A percentile compares a stretch with the other conserved stretches of the same genome.
Conservation (phyloP, 2,329 filamentous ascomycete species). For the Pochonia chlamydosporia region DNA sequence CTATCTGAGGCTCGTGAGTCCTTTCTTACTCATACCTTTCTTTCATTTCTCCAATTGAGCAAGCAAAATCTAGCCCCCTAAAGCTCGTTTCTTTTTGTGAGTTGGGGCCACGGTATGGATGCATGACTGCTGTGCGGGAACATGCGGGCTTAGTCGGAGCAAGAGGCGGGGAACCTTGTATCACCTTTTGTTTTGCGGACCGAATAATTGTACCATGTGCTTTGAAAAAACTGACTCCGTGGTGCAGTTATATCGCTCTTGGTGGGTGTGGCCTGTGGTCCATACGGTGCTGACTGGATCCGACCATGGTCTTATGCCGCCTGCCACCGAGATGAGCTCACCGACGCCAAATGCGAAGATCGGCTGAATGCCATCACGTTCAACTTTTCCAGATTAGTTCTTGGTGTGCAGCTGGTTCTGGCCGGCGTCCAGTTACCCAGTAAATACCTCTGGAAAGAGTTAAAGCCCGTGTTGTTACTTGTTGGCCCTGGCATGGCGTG, state of each 20-base stretch:
- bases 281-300: constrained; percentile 69
- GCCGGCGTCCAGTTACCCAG: constrained; percentile 84
- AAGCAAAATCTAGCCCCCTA: too few relatives aligned
- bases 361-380: constrained; percentile 70
- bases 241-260: constrained; percentile 68
- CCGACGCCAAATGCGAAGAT: constrained; percentile 27
- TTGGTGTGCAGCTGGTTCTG: constrained; percentile 84
- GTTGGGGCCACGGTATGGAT: too few relatives aligned
- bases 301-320: constrained; percentile 68
- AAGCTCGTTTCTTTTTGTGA: too few relatives aligned
- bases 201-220: too few relatives aligned
- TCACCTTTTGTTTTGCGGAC: too few relatives aligned
- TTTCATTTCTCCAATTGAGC: too few relatives aligned
- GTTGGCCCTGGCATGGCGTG: constrained; percentile 77
- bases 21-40: too few relatives aligned
- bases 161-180: too few relatives aligned
- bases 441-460: constrained; percentile 73
- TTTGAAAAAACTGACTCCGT: neutral
- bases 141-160: too few relatives aligned
- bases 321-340: constrained; percentile 16
- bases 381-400: constrained; percentile 78
- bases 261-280: constrained; percentile 72
- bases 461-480: constrained; percentile 67
- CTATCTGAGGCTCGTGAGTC: constrained; percentile 79
- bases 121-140: too few relatives aligned